A percentile compares a stretch with the other conserved stretches of the same genome.
Conservation (phyloP, 441 rosid genomes). For the Metrosideros polymorpha region DNA sequence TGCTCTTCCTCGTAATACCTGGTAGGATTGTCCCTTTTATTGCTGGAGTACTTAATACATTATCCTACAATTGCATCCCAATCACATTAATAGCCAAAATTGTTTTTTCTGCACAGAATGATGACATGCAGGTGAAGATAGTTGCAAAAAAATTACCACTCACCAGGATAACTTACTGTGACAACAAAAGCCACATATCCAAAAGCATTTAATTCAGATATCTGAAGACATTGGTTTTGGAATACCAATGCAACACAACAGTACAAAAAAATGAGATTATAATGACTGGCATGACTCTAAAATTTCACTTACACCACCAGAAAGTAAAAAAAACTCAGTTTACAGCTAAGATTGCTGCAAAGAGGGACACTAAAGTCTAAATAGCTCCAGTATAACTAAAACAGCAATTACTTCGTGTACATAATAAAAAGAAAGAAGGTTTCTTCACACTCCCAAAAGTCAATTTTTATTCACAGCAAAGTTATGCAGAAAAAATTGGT, state of each 20-base stretch:
- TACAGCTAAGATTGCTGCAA: background rate
- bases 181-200: background rate
- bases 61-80: constrained; percentile 31
- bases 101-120: background rate
- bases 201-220: background rate
- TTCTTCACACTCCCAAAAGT: background rate
- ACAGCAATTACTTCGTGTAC: background rate
- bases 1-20: constrained; percentile 83
- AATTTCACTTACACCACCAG: background rate
- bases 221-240: background rate
- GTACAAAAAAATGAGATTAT: background rate
- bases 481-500: background rate
- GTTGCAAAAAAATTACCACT: background rate
- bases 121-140: background rate
- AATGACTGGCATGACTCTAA: background rate
- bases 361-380: background rate
- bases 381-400: background rate
- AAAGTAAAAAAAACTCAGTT: background rate
- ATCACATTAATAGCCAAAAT: background rate
- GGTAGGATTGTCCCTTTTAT: constrained; percentile 87
- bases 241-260: background rate
- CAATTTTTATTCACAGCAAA: background rate
- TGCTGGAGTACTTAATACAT: constrained; percentile 62
- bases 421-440: background rate
- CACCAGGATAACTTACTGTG: background rate